A percentile compares a stretch with the other conserved stretches of the same genome.
Evolutionary conservation across 2,329 filamentous ascomycete species (phyloP).

Genomic region (Fusarium hainanense): DNA sequence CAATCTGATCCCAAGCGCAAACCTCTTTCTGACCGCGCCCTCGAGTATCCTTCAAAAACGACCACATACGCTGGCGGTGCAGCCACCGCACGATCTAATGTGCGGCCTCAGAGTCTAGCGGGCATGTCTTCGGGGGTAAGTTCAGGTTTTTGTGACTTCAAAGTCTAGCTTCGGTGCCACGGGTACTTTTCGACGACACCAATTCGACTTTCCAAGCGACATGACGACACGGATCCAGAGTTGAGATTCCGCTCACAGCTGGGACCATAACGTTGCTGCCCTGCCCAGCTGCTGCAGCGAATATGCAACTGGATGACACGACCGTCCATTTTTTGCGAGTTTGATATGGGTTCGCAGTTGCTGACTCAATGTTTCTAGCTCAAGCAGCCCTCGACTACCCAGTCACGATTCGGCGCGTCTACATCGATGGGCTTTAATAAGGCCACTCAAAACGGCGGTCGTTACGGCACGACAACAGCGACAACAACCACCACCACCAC

Average conservation of each 20-base stretch:
- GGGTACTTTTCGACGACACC: background rate
- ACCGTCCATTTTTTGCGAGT: background rate
- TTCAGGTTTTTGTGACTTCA: background rate
- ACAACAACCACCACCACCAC: slow-evolving; percentile 59
- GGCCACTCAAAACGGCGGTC: slow-evolving; percentile 66
- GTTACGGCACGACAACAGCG: slow-evolving; percentile 61
- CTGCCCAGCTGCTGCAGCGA: background rate
- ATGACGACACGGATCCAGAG: background rate
- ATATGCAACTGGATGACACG: background rate
- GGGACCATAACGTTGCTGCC: background rate
- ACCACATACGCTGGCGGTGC: slow-evolving; percentile 53
- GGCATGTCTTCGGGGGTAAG: slow-evolving; percentile 48
- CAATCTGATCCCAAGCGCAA: slow-evolving; percentile 71
- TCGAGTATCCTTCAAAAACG: slow-evolving; percentile 59
- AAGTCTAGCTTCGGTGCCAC: background rate
- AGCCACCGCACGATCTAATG: slow-evolving; percentile 54
- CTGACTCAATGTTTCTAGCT: slow-evolving; percentile 44
- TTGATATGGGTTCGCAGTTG: background rate
- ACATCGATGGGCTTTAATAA: slow-evolving; percentile 63
- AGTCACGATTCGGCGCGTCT: slow-evolving; percentile 54
- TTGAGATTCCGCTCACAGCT: background rate
- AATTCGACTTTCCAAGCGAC: background rate
- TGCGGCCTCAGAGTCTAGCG: slow-evolving; percentile 59
- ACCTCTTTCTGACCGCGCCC: slow-evolving; percentile 65
- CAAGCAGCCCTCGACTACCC: slow-evolving; percentile 48